Conservation (phyloP, 176 grass and related monocot genomes). For the Triticum dicoccoides region DNA sequence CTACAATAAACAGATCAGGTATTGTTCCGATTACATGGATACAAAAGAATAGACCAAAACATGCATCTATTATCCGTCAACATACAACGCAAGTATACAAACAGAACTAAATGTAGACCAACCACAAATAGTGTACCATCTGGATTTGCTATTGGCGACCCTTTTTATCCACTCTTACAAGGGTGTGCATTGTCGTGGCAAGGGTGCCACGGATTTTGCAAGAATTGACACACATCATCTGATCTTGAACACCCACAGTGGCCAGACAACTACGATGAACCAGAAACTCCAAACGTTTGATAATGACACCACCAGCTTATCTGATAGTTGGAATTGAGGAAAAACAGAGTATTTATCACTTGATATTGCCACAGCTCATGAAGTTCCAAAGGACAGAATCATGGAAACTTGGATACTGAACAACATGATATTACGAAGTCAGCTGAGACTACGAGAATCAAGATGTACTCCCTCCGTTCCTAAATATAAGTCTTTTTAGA, state of each 20-base stretch:
- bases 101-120: conserved; percentile 23
- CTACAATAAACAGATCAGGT: conserved; percentile 2
- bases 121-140: conserved; percentile 15
- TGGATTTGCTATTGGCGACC: conserved; percentile 7
- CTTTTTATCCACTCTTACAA: conserved; percentile 11
- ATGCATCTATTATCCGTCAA: conserved; percentile 26
- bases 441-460: conserved; percentile 14
- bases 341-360: conserved; percentile 26
- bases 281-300: conserved; percentile 26
- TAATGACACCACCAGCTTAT: conserved; percentile 27
- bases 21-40: conserved; percentile 4
- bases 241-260: conserved; percentile 24
- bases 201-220: background rate
- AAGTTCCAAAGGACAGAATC: background rate
- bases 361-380: conserved; percentile 14
- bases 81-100: conserved; percentile 33
- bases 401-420: conserved; percentile 20
- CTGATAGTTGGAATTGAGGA: conserved; percentile 36
- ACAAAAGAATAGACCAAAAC: conserved; percentile 27
- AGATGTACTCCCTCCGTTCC: background rate
- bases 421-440: background rate
- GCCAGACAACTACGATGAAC: conserved; percentile 33
- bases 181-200: background rate
- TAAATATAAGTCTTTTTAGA: no score
- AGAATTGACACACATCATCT: background rate